These are phyloP conservation scores for Coleophoma crateriformis DNA, from an alignment of 2,329 filamentous ascomycete species.

Conservation along the genomic window DNA sequence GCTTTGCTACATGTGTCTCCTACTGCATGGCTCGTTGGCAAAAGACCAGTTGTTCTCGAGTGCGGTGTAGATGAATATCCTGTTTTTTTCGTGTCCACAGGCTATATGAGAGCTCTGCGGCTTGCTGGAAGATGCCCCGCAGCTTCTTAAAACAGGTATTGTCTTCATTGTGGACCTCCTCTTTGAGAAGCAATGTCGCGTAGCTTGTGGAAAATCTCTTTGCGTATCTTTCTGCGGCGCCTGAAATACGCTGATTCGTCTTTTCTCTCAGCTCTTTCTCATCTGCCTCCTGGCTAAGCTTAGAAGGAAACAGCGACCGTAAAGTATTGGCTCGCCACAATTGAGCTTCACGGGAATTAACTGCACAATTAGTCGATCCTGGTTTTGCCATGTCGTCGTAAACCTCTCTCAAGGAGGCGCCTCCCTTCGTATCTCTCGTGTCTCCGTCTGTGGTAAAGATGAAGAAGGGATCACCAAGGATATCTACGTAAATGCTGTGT, in stretches of 20 bases:
- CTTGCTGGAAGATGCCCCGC: constrained; percentile 4
- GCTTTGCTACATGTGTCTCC: too few relatives aligned
- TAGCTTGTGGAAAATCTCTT: constrained; percentile 6
- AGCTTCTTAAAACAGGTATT: background rate
- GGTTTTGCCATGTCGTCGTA: background rate
- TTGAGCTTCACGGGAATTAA: constrained; percentile 11
- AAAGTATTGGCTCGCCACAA: constrained; percentile 14
- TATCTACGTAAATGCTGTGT: constrained; percentile 4
- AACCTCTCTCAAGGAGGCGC: constrained; percentile 2
- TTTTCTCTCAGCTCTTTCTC: background rate
- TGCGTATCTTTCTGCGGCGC: background rate
- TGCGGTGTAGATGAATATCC: constrained; percentile 5
- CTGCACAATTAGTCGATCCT: constrained; percentile 2
- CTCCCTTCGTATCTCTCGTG: background rate
- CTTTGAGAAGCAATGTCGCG: constrained; percentile 2
- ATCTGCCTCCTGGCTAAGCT: background rate
- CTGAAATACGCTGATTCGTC: constrained; percentile 3
- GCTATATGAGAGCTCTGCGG: constrained; percentile 8
- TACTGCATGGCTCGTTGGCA: too few relatives aligned
- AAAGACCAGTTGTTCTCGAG: background rate
- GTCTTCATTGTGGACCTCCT: background rate
- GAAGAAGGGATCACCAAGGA: constrained; percentile 9
- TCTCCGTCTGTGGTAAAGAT: background rate
- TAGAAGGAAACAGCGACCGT: constrained; percentile 8
- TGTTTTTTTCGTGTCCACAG: constrained; percentile 12